A percentile compares a stretch with the other conserved stretches of the same genome.
These are phyloP conservation scores for Lipomyces yamanashiensis DNA, from an alignment of 805 yeast species.

Conservation along the genomic window DNA sequence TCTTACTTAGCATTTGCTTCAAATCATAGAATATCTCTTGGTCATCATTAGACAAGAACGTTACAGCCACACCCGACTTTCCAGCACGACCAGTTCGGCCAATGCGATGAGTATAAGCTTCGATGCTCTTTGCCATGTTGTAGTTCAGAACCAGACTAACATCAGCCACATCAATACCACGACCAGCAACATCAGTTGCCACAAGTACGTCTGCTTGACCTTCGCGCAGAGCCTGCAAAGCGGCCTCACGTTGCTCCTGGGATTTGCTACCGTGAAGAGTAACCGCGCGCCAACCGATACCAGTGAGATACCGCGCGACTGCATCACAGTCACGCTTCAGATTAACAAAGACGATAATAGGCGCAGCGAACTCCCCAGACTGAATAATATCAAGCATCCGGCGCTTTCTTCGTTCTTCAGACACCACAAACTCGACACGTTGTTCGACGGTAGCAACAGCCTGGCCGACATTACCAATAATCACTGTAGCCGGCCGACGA, in stretches of 20 bases:
- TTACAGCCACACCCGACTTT: slow-evolving; percentile 70
- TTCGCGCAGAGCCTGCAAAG: slow-evolving; percentile 61
- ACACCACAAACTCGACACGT: slow-evolving; percentile 58
- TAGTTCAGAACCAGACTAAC: slow-evolving; percentile 85
- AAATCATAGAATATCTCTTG: slow-evolving; percentile 55
- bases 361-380: slow-evolving; percentile 50
- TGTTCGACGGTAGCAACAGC: slow-evolving; percentile 74
- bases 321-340: slow-evolving; percentile 73
- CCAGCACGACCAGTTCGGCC: slow-evolving; percentile 99
- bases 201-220: slow-evolving; percentile 67
- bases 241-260: slow-evolving; percentile 83
- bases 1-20: slow-evolving; percentile 53
- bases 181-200: slow-evolving; percentile 94
- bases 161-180: slow-evolving; percentile 91
- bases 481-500: slow-evolving; percentile 62
- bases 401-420: slow-evolving; percentile 53
- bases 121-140: slow-evolving; percentile 78
- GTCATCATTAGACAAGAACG: slow-evolving; percentile 69
- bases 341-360: slow-evolving; percentile 82
- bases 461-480: slow-evolving; percentile 69
- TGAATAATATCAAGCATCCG: slow-evolving; percentile 51
- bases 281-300: slow-evolving; percentile 56
- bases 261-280: slow-evolving; percentile 85
- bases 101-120: slow-evolving; percentile 87
- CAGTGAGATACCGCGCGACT: slow-evolving; percentile 57